Base-by-base conservation (phyloP, 1,284 basidiomycete genomes). In the Nidula niveotomentosa region DNA sequence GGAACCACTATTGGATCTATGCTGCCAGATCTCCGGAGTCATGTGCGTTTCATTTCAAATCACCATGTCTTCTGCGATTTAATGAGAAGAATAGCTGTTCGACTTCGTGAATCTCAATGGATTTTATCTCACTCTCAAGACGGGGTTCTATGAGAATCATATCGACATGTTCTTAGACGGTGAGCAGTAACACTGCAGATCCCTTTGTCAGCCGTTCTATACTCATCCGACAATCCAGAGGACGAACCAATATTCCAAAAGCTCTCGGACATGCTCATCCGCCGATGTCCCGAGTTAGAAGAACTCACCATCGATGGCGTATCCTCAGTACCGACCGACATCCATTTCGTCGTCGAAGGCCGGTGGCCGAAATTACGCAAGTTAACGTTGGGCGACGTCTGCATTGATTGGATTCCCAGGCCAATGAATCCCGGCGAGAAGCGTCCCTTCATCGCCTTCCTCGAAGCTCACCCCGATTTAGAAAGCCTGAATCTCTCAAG, bases 181-280 rank as follows among this genome's bases (percentile, higher is more conserved):
- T 85, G 57, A 59, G 75, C 68, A 36, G 35, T 6, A 12, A 47
- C 13, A 30, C 34, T 46, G 23, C 30, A 7, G 44, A 12, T 23
- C 41, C 12, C n/a, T 46, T 46, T 2, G 30, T 30, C 30, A 30
- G 30, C 5, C 30, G 30, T 30, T 30, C 30, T 30, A 30, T 30
- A 30, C 30, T 30, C 30, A 30, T 30, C 30, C 5, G 30, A 30
- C 30, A 50, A 43, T 17, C 39, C 57, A 73, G 72, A 72, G 58
- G 73, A 74, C 46, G 66, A 69, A 46, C 68, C 72, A 7, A 64
- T 69, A 23, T 69, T 76, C 55, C 73, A 71, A 52, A 74, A 73
- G 45, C 71, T 90, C 46, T 87, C 85, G 84, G 76, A 83, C 56
- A 88, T 90, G 88, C 76, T 90, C 52, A 79, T 82, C 53, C 69